Conservation (phyloP, 1,139 yeast genomes). For the Protomyces arabidopsidicola region DNA sequence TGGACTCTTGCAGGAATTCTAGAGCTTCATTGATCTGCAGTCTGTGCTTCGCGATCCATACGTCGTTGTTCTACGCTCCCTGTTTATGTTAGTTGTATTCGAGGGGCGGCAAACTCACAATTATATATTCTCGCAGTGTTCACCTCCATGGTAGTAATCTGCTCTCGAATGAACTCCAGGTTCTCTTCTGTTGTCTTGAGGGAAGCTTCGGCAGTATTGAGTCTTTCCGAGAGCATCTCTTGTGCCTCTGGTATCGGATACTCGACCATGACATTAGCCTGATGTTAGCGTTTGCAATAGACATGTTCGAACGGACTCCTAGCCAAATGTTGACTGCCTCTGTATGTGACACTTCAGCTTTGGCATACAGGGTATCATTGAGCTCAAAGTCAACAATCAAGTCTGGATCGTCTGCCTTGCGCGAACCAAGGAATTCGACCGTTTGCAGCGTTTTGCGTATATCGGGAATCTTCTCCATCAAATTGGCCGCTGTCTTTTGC, state of each 20-base stretch:
- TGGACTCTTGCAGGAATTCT: conserved; percentile 4
- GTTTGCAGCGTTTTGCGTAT: conserved; percentile 75
- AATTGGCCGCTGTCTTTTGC: conserved; percentile 59
- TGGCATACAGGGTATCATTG: conserved; percentile 85
- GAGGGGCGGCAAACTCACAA: conserved; percentile 42
- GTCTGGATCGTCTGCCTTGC: conserved; percentile 39
- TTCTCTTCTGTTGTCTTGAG: conserved; percentile 68
- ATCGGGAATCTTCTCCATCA: conserved; percentile 79
- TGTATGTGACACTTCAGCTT: conserved; percentile 62
- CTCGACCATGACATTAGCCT: conserved; percentile 93
- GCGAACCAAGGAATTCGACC: conserved; percentile 55
- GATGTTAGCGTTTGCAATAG: not conserved
- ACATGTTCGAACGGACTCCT: conserved; percentile 45
- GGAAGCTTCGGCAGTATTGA: conserved; percentile 58
- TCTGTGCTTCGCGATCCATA: not conserved
- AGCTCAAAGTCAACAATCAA: conserved; percentile 68
- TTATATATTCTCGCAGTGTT: conserved; percentile 88
- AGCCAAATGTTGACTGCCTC: conserved; percentile 81
- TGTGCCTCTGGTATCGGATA: conserved; percentile 87
- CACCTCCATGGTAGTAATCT: conserved; percentile 96
- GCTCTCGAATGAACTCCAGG: conserved; percentile 79
- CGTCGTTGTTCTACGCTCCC: not conserved
- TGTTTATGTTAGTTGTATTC: not conserved
- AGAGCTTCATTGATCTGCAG: not conserved
- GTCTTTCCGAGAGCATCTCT: conserved; percentile 58